phyloP scores from a whole-genome alignment of 257 asterid species.

The Orobanche coerulescens region DNA sequence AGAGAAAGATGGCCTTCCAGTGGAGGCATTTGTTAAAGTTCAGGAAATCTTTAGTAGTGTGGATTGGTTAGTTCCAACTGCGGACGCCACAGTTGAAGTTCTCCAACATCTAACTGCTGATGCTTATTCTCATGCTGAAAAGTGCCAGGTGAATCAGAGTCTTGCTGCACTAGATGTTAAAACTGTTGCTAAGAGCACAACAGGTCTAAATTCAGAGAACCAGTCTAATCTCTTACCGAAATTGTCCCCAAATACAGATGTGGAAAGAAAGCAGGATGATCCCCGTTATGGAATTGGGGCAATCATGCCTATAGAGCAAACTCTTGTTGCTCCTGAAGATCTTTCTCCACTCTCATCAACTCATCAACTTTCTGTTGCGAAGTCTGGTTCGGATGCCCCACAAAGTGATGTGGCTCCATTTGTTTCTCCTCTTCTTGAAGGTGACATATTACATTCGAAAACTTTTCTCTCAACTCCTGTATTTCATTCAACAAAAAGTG shows the following conservation, averaged over 20 bases:
- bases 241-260: slow-evolving; percentile 28
- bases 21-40: slow-evolving; percentile 87
- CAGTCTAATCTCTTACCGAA: slow-evolving; percentile 25
- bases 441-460: slow-evolving; percentile 24
- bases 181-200: slow-evolving; percentile 28
- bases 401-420: slow-evolving; percentile 22
- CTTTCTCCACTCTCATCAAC: slow-evolving; percentile 30
- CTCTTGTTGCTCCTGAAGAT: slow-evolving; percentile 23
- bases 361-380: slow-evolving; percentile 23
- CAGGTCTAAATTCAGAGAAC: slow-evolving; percentile 25
- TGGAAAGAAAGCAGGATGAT: slow-evolving; percentile 26
- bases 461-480: slow-evolving; percentile 30
- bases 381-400: slow-evolving; percentile 15
- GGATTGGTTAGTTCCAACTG: slow-evolving; percentile 75
- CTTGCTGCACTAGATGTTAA: slow-evolving; percentile 30
- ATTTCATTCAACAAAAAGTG: slow-evolving; percentile 31
- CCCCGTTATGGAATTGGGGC: slow-evolving; percentile 25
- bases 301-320: slow-evolving; percentile 19
- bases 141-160: slow-evolving; percentile 31
- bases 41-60: slow-evolving; percentile 80
- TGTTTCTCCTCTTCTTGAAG: slow-evolving; percentile 26
- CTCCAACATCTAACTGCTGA: slow-evolving; percentile 49
- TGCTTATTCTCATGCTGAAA: slow-evolving; percentile 33
- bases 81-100: slow-evolving; percentile 51
- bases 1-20: slow-evolving; percentile 95